A percentile compares a stretch with the other conserved stretches of the same genome.
Evolutionary conservation across 805 yeast genomes (phyloP).

Genomic region (Jamesozyma lodderae): DNA sequence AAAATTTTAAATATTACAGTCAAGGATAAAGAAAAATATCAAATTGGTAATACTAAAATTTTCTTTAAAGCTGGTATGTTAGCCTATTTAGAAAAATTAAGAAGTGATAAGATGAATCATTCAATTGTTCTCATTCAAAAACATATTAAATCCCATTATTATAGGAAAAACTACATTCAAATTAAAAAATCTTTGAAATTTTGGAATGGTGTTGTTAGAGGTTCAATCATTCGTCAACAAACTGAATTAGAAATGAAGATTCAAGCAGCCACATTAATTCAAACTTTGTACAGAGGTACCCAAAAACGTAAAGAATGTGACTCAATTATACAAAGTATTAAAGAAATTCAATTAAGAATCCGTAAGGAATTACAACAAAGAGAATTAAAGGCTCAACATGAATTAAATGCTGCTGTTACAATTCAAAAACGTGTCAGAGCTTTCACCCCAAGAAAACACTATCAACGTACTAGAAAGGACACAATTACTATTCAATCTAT

Average conservation of each 20-base stretch:
- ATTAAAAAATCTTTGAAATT: slow-evolving; percentile 44
- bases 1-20: slow-evolving; percentile 58
- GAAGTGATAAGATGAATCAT: slow-evolving; percentile 65
- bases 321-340: slow-evolving; percentile 26
- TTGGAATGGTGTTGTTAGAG: slow-evolving; percentile 58
- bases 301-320: slow-evolving; percentile 35
- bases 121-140: slow-evolving; percentile 85
- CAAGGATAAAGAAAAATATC: slow-evolving; percentile 61
- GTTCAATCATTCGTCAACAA: slow-evolving; percentile 46
- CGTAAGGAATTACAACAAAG: slow-evolving; percentile 48
- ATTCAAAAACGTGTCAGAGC: slow-evolving; percentile 75
- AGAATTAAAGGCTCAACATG: slow-evolving; percentile 40
- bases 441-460: slow-evolving; percentile 47
- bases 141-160: slow-evolving; percentile 55
- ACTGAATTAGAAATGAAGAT: slow-evolving; percentile 47
- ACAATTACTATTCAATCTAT: slow-evolving; percentile 69
- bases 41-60: slow-evolving; percentile 86
- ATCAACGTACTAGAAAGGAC: slow-evolving; percentile 39
- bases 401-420: slow-evolving; percentile 53
- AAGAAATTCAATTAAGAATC: slow-evolving; percentile 41
- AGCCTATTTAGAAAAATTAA: slow-evolving; percentile 78
- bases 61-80: slow-evolving; percentile 96
- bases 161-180: slow-evolving; percentile 51
- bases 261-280: slow-evolving; percentile 61
- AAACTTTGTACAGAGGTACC: slow-evolving; percentile 53